Base-by-base conservation (phyloP, 2,329 filamentous ascomycete genomes). In the Colletotrichum musicola region DNA sequence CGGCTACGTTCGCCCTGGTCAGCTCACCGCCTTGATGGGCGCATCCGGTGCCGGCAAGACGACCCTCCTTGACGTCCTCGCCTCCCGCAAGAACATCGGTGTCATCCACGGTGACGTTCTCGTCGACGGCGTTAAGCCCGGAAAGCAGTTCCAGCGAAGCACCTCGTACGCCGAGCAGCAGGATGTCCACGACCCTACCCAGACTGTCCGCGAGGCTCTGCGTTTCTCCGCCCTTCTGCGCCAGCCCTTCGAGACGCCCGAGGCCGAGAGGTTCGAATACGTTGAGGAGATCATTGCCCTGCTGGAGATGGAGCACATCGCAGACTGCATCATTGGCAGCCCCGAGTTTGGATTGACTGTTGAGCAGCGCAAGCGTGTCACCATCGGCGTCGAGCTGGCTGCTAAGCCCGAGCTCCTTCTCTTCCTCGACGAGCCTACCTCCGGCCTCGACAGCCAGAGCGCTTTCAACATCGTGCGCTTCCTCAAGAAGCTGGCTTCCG, bases 41-140 rank as follows among this genome's bases (percentile, higher is more conserved):
- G 90, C 91, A 6, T 94, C 92, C 5, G 92, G 92, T n/a, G 94
- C 93, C 4, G 94, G 94, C 56, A 97, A 97, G 81, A 96, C 93
- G 0, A 97, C 94, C 0, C 82, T 97, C 0, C 83, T 97, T 3
- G 93, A 97, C 74, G 92, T 95, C 1, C 82, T 97, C 42, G 87
- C 87, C 0, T 77, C 83, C 1, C 81, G 88, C 44, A 89, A 89
- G 80, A 89, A 88, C 72, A 88, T 90, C 63, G 88, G 88, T 72
- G 86, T 89, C 2, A 87, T 90, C 46, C 73, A 76, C 0, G 88
- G 88, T 46, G 85, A 88, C 47, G 83, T 90, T 9, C 77, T 89
- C 2, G 86, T 90, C 40, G 88, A 90, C 66, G 87, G 85, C 14
- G 69, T 78, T 49, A 85, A 85, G 72, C 88, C 87, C 0, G 87